phyloP scores from a whole-genome alignment of 148 eudicot species.

The Rhododendron mucronatum region DNA sequence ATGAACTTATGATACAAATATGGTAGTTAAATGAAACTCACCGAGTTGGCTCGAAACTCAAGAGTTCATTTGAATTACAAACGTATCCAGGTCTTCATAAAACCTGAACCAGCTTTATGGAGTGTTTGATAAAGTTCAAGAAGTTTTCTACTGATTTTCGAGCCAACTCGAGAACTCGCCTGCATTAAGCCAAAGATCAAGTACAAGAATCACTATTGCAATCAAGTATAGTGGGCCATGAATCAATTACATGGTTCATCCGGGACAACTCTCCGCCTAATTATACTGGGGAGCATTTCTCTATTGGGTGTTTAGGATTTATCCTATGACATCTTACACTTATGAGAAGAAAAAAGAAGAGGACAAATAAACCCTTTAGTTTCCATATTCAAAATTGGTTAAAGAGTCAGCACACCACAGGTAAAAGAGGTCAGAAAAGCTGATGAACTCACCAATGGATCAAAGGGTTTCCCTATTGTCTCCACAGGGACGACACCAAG shows the following conservation, averaged over 20 bases:
- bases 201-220: slow-evolving; percentile 19
- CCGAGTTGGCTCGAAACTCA: slow-evolving; percentile 71
- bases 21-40: slow-evolving; percentile 31
- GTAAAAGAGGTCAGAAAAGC: background rate
- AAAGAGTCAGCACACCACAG: background rate
- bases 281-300: background rate
- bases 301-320: background rate
- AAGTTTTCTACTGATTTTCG: slow-evolving; percentile 56
- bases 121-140: slow-evolving; percentile 51
- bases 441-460: slow-evolving; percentile 65
- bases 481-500: slow-evolving; percentile 83
- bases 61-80: slow-evolving; percentile 37
- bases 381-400: background rate
- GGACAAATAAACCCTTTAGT: background rate
- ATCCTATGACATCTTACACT: background rate
- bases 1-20: background rate
- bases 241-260: background rate
- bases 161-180: slow-evolving; percentile 74
- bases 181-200: slow-evolving; percentile 55
- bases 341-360: background rate
- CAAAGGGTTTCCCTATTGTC: slow-evolving; percentile 70
- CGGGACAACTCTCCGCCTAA: background rate
- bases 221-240: slow-evolving; percentile 1
- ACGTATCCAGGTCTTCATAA: slow-evolving; percentile 54
- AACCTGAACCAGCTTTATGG: slow-evolving; percentile 55